phyloP scores from a whole-genome alignment of 495 filamentous ascomycete species.

The Extremus antarcticus region DNA sequence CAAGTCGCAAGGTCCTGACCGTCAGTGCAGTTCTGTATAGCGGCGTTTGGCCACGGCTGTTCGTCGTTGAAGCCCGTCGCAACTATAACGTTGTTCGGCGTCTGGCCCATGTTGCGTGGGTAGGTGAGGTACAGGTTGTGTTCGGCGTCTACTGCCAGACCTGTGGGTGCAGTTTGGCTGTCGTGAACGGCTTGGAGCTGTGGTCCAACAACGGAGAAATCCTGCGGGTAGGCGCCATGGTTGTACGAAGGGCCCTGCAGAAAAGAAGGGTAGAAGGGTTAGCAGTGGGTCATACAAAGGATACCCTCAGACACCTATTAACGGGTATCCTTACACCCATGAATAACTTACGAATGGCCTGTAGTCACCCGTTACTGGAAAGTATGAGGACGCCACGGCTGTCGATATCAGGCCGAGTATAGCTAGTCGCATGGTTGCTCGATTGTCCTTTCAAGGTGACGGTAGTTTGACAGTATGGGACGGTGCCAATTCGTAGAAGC shows the following conservation, averaged over 20 bases:
- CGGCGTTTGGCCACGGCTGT: constrained; percentile 23
- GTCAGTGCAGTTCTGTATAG: constrained; percentile 24
- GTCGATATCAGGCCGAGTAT: not conserved
- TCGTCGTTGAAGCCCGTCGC: constrained; percentile 18
- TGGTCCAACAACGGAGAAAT: constrained; percentile 21
- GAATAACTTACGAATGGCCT: constrained; percentile 14
- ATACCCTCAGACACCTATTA: too few species aligned
- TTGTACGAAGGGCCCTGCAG: constrained; percentile 16
- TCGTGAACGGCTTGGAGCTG: constrained; percentile 24
- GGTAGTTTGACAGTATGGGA: too few species aligned
- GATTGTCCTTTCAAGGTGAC: too few species aligned
- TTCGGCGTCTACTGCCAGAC: constrained; percentile 21
- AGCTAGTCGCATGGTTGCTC: not conserved
- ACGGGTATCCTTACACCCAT: too few species aligned
- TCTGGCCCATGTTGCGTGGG: constrained; percentile 20
- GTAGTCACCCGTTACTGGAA: not conserved
- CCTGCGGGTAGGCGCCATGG: constrained; percentile 12
- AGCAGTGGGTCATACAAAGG: too few species aligned
- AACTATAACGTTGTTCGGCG: constrained; percentile 21
- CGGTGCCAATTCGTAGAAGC: too few species aligned
- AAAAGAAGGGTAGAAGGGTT: too few species aligned
- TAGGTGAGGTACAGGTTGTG: constrained; percentile 24
- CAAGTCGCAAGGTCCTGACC: constrained; percentile 23
- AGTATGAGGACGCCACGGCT: not conserved
- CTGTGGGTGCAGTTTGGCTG: constrained; percentile 18